Evolutionary conservation across 192 early-diverging fungal genomes (phyloP).

Genomic region (Umbelopsis vinacea): DNA sequence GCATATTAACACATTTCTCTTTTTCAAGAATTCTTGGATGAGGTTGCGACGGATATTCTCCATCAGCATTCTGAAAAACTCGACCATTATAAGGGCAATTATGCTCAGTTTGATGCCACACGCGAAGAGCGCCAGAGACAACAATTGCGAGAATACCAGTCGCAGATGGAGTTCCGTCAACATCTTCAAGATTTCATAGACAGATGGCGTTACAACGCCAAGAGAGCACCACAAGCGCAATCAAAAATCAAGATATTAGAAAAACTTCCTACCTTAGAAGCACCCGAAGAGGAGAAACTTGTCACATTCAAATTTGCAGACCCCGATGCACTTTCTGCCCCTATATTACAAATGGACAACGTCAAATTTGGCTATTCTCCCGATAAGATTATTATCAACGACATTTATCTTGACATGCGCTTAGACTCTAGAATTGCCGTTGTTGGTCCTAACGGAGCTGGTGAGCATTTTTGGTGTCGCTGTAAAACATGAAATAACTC

Average conservation of each 20-base stretch:
- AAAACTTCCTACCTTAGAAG: constrained; percentile 90
- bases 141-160: constrained; percentile 93
- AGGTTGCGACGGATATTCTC: constrained; percentile 95
- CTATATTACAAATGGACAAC: constrained; percentile 94
- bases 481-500: background rate
- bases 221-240: constrained; percentile 95
- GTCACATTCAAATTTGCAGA: constrained; percentile 92
- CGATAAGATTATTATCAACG: constrained; percentile 77
- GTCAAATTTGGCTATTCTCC: constrained; percentile 89
- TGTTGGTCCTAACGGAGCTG: constrained; percentile 98
- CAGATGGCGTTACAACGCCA: constrained; percentile 99
- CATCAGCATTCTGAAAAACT: constrained; percentile 93
- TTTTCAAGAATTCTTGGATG: constrained; percentile 87
- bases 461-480: constrained; percentile 40
- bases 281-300: constrained; percentile 78
- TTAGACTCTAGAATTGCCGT: constrained; percentile 98
- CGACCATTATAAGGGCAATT: constrained; percentile 97
- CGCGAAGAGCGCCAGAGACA: constrained; percentile 90
- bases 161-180: constrained; percentile 90
- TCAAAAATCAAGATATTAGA: constrained; percentile 98
- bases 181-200: constrained; percentile 99
- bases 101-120: constrained; percentile 86
- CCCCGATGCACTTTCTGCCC: constrained; percentile 93
- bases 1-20: background rate
- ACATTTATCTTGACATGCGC: constrained; percentile 92